Evolutionary conservation across 768 basidiomycete genomes (phyloP), one percentile per base, ranked within the genome.

Genomic region (Trametes coccinea): DNA sequence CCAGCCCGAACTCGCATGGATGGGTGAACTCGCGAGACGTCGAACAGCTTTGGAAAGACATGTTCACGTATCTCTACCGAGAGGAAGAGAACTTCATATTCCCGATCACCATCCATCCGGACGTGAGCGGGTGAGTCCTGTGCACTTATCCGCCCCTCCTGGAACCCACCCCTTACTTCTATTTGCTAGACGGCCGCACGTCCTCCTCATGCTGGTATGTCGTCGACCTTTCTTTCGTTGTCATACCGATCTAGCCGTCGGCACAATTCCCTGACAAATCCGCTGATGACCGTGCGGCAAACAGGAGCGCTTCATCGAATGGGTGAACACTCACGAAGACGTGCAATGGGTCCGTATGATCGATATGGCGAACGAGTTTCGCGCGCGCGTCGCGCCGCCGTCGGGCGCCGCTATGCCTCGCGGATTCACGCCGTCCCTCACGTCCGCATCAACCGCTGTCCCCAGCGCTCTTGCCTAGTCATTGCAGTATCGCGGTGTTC

Each of bases 101-200:
- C 66, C 88, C 88, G 0, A 82, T 91, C 59, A 90, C 89, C 2
- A 88, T 92, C 43, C 90, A 91, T 66, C 89, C 90, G 1, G 89
- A 91, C 66, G 87, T 89, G 27, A 85, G 85, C 68, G 88, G 88
- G 81, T 82, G 72, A 59, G 48, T 67, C 39, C 6, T 10, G 9
- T 46, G 22, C 22, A 22, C 22, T 22, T 22, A 22, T 22, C 22
- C 22, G 22, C 22, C 22, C 22, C 22, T 22, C 22, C 22, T 22
- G 22, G 22, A 22, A 8, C 14, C 14, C n/a, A 8, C 14, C 13
- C 11, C 56, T 48, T 37, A 45, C 29, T 30, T 45, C 44, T 9
- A 5, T 2, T 27, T 29, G 47, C 22, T 56, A 86, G 86, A 8
- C 79, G 84, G 1, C 84, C 87, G 8, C 89, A 92, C 67, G 85